Conservation (phyloP, 257 asterid species). For the Nicotiana noctiflora region DNA sequence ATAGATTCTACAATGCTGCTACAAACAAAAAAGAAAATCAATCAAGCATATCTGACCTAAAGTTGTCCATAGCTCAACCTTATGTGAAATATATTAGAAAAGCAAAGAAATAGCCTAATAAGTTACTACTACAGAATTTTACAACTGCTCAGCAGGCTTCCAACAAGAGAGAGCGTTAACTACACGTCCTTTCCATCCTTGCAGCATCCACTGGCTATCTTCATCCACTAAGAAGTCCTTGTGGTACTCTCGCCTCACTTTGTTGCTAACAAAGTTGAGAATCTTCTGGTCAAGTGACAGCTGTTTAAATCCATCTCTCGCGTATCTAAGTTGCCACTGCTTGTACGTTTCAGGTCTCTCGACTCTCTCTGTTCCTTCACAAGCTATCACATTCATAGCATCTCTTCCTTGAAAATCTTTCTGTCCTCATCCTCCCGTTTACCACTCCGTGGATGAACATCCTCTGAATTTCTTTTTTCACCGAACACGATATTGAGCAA, state of each 20-base stretch:
- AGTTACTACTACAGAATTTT: neutral
- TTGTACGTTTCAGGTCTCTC: constrained; percentile 38
- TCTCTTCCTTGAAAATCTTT: constrained; percentile 24
- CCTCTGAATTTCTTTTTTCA: too few species aligned
- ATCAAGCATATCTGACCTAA: neutral
- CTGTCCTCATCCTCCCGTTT: constrained; percentile 27
- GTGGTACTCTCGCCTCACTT: constrained; percentile 23
- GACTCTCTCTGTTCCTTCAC: constrained; percentile 36
- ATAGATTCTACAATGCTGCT: neutral
- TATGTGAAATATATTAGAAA: neutral
- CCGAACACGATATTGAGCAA: too few species aligned
- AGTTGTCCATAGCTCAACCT: neutral
- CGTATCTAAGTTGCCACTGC: constrained; percentile 36
- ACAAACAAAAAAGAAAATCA: neutral
- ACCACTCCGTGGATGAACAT: too few species aligned
- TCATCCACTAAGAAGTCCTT: constrained; percentile 26
- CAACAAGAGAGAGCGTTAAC: constrained; percentile 26
- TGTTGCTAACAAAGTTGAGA: constrained; percentile 15
- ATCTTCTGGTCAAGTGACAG: constrained; percentile 29
- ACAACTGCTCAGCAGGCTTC: constrained; percentile 11
- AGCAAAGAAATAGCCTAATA: neutral
- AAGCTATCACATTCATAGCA: constrained; percentile 32
- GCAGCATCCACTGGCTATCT: constrained; percentile 30
- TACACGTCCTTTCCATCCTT: constrained; percentile 35
- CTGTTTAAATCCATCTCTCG: constrained; percentile 32